phyloP scores from a whole-genome alignment of 192 early-diverging fungal genomes.

The Lobulomyces angularis region DNA sequence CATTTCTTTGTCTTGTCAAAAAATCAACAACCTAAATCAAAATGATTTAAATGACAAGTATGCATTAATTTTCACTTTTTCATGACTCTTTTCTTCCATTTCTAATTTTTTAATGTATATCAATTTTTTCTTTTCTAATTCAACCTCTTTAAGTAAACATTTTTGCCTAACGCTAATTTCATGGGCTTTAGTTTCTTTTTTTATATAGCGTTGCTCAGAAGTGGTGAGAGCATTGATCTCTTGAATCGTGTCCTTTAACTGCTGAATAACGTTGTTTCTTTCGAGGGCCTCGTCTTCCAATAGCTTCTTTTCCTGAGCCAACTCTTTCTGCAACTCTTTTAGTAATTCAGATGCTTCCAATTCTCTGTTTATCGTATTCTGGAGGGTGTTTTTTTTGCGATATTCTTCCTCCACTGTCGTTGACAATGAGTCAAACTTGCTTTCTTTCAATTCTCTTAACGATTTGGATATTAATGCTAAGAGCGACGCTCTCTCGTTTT shows the following conservation, averaged over 20 bases:
- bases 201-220: conserved; percentile 50
- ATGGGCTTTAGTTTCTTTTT: conserved; percentile 53
- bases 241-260: conserved; percentile 53
- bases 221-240: conserved; percentile 46
- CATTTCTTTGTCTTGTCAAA: conserved; percentile 29
- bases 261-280: conserved; percentile 47
- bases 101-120: conserved; percentile 23
- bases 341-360: conserved; percentile 37
- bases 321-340: conserved; percentile 35
- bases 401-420: conserved; percentile 44
- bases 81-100: conserved; percentile 34
- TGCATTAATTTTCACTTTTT: no score
- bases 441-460: conserved; percentile 32
- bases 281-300: conserved; percentile 44
- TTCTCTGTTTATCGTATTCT: conserved; percentile 45
- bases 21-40: conserved; percentile 44
- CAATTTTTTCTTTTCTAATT: conserved; percentile 19
- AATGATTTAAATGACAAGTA: no score
- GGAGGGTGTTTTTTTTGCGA: conserved; percentile 39
- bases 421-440: conserved; percentile 31
- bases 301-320: conserved; percentile 33
- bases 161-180: conserved; percentile 33
- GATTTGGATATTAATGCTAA: conserved; percentile 28
- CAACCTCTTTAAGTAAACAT: conserved; percentile 24
- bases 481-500: conserved; percentile 33